phyloP scores from a whole-genome alignment of 768 basidiomycete species.

The Paxillus involutus region DNA sequence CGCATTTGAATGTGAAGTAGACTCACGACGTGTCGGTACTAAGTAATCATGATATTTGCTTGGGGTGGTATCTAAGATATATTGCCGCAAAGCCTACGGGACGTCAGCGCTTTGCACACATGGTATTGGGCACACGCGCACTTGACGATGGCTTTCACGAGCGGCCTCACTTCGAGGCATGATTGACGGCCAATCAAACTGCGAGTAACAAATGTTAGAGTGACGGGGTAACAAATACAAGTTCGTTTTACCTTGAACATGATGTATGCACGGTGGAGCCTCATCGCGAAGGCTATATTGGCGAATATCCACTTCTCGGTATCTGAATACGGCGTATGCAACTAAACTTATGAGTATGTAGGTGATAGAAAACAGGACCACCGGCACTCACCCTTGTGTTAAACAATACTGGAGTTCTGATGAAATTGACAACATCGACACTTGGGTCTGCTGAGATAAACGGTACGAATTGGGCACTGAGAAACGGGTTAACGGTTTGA shows the following conservation, averaged over 20 bases:
- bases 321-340: slow-evolving; percentile 39
- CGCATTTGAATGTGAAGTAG: too few relatives aligned
- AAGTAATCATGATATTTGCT: slow-evolving; percentile 45
- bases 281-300: slow-evolving; percentile 50
- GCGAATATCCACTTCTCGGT: slow-evolving; percentile 52
- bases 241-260: slow-evolving; percentile 41
- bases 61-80: slow-evolving; percentile 50
- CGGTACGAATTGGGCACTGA: slow-evolving; percentile 63
- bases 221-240: background rate
- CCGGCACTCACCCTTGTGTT: slow-evolving; percentile 44
- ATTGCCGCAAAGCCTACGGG: slow-evolving; percentile 38
- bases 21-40: slow-evolving; percentile 53
- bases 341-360: slow-evolving; percentile 31
- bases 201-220: background rate
- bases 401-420: slow-evolving; percentile 63
- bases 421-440: slow-evolving; percentile 56
- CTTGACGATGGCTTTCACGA: slow-evolving; percentile 13
- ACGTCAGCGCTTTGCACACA: background rate
- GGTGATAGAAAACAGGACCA: background rate
- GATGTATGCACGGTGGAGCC: slow-evolving; percentile 48
- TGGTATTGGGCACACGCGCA: background rate
- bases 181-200: slow-evolving; percentile 21
- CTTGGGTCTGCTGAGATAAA: slow-evolving; percentile 50
- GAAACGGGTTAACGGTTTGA: slow-evolving; percentile 5
- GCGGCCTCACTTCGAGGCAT: slow-evolving; percentile 6